Evolutionary conservation across 306 rosid genomes (phyloP).

Genomic region (Glycine tomentella): DNA sequence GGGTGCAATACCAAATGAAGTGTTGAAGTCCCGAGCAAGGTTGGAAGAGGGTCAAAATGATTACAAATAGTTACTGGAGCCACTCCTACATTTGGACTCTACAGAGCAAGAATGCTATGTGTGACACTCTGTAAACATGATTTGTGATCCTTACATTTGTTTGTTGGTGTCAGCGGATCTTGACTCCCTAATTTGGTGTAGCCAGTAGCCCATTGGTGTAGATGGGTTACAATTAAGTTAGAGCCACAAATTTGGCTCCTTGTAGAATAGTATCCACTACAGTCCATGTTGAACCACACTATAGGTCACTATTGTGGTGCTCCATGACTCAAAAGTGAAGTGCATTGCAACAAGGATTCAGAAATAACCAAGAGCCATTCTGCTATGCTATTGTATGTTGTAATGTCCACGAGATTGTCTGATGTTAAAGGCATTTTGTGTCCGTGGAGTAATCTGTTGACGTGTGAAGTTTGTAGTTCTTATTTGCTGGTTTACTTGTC

Average conservation of each 20-base stretch:
- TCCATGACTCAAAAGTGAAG: not conserved
- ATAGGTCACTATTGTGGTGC: not conserved
- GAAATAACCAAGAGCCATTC: not conserved
- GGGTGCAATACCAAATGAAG: not conserved
- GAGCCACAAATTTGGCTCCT: not conserved
- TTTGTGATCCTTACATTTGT: slow-evolving; percentile 20
- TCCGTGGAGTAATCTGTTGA: slow-evolving; percentile 10
- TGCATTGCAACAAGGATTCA: slow-evolving; percentile 23
- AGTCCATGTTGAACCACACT: not conserved
- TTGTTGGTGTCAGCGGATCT: not conserved
- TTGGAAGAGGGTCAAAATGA: slow-evolving; percentile 10
- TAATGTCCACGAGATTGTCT: not conserved
- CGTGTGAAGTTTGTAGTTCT: not conserved
- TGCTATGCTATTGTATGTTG: not conserved
- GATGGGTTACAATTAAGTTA: not conserved
- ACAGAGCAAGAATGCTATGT: not conserved
- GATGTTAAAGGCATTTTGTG: slow-evolving; percentile 8
- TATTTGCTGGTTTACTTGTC: slow-evolving; percentile 7
- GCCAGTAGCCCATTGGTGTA: not conserved
- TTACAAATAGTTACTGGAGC: not conserved
- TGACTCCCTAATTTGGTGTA: not conserved
- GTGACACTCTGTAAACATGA: not conserved
- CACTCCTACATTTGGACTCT: no score
- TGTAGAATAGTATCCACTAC: not conserved
- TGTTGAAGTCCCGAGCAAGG: slow-evolving; percentile 5